These are phyloP conservation scores for Mycosarcoma maydis DNA, from an alignment of 1,284 basidiomycete genomes.

Conservation along the genomic window DNA sequence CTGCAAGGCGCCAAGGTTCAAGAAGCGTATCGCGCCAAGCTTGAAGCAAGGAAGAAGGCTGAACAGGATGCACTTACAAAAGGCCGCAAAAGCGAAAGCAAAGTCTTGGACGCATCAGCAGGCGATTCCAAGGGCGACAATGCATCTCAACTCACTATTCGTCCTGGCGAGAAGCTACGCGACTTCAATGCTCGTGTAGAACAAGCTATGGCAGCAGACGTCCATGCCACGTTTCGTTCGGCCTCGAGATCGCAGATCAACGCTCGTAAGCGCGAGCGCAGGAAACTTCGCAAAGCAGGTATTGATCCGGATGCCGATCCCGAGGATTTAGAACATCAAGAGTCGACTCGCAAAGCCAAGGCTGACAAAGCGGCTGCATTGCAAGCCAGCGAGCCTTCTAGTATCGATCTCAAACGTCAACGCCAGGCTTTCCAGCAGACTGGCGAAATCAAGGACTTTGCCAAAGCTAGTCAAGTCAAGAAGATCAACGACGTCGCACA, in stretches of 20 bases:
- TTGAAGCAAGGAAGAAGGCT: slow-evolving; percentile 30
- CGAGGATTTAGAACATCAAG: slow-evolving; percentile 22
- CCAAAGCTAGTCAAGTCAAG: slow-evolving; percentile 46
- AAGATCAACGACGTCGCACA: slow-evolving; percentile 60
- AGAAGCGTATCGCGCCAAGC: slow-evolving; percentile 40
- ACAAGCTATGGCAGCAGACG: slow-evolving; percentile 49
- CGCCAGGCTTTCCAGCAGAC: slow-evolving; percentile 43
- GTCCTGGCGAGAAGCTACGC: slow-evolving; percentile 58
- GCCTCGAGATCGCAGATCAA: slow-evolving; percentile 49
- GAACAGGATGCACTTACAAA: slow-evolving; percentile 20
- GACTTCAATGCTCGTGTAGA: slow-evolving; percentile 63
- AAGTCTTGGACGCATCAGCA: slow-evolving; percentile 11
- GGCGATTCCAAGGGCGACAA: slow-evolving; percentile 1
- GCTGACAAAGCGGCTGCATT: slow-evolving; percentile 48
- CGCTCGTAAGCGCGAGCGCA: slow-evolving; percentile 48
- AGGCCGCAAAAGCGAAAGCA: slow-evolving; percentile 33
- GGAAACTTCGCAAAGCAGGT: slow-evolving; percentile 35
- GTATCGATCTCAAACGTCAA: slow-evolving; percentile 44
- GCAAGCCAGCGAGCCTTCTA: slow-evolving; percentile 41
- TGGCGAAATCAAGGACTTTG: slow-evolving; percentile 50
- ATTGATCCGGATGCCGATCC: slow-evolving; percentile 42
- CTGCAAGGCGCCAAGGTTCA: slow-evolving; percentile 53
- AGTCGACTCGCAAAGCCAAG: slow-evolving; percentile 37
- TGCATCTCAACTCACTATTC: slow-evolving; percentile 46
- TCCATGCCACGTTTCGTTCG: slow-evolving; percentile 47